Evolutionary conservation across 2,329 filamentous ascomycete species (phyloP).

Genomic region (Alternaria rosae): DNA sequence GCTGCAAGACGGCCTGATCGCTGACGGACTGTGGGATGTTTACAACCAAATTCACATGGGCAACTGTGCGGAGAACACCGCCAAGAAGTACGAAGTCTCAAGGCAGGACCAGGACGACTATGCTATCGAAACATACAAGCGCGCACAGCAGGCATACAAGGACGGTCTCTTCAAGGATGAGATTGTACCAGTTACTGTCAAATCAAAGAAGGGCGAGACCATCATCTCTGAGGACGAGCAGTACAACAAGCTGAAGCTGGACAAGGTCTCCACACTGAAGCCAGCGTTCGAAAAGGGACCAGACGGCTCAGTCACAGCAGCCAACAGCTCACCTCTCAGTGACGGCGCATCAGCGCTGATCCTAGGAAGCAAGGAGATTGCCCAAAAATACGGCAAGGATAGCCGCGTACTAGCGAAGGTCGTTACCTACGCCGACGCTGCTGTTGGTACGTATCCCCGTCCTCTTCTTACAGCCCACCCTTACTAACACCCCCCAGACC

Average conservation of each 20-base stretch:
- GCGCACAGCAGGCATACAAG: constrained; percentile 90
- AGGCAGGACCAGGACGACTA: constrained; percentile 91
- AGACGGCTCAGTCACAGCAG: constrained; percentile 91
- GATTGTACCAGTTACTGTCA: constrained; percentile 85
- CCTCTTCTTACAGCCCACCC: background rate
- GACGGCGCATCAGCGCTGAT: constrained; percentile 93
- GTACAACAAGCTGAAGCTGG: constrained; percentile 83
- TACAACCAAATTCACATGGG: constrained; percentile 99
- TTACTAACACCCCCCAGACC: constrained; percentile 57
- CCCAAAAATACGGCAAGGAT: constrained; percentile 76
- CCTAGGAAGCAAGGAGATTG: constrained; percentile 79
- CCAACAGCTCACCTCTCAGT: constrained; percentile 92
- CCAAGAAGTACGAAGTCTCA: constrained; percentile 82
- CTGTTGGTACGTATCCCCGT: constrained; percentile 59
- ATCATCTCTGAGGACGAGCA: constrained; percentile 86
- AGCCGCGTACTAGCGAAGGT: constrained; percentile 89
- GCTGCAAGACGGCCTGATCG: constrained; percentile 90
- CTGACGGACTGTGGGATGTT: constrained; percentile 94
- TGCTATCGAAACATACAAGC: constrained; percentile 86
- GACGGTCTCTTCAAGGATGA: constrained; percentile 84
- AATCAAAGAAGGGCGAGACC: constrained; percentile 79
- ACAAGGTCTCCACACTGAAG: constrained; percentile 86
- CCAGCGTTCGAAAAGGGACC: constrained; percentile 90
- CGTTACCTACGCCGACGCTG: constrained; percentile 85
- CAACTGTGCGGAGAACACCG: constrained; percentile 92